phyloP scores from a whole-genome alignment of 345 rosid genomes.

The Heritiera littoralis region DNA sequence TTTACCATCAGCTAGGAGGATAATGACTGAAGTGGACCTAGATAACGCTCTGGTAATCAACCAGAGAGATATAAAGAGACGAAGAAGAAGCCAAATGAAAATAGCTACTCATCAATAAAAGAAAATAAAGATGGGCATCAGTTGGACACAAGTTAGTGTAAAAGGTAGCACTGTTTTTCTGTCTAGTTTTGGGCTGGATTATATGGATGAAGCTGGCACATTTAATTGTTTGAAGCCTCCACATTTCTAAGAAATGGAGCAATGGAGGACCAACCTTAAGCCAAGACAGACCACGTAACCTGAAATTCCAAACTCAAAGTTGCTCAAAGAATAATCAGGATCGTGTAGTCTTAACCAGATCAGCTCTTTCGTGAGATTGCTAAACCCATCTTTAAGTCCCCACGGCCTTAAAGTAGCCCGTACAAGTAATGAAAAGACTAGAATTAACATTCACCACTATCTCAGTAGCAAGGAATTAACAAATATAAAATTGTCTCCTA shows the following conservation, averaged over 20 bases:
- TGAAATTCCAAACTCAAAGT: not conserved
- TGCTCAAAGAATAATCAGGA: not conserved
- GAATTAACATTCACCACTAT: not conserved
- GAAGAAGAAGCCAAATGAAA: not conserved
- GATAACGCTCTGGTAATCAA: slow-evolving; percentile 11
- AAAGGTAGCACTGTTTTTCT: slow-evolving; percentile 14
- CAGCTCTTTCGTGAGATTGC: not conserved
- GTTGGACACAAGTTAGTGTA: not conserved
- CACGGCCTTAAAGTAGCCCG: not conserved
- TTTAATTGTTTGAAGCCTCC: slow-evolving; percentile 7
- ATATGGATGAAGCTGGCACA: slow-evolving; percentile 25
- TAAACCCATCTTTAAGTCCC: not conserved
- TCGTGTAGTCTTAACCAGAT: not conserved
- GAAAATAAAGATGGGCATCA: slow-evolving; percentile 12
- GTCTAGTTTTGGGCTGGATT: not conserved
- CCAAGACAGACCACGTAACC: slow-evolving; percentile 9
- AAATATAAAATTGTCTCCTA: no score
- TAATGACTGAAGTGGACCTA: not conserved
- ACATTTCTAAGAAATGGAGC: not conserved
- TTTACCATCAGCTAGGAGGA: not conserved
- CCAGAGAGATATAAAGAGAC: not conserved
- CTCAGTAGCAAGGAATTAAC: no score
- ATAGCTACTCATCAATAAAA: slow-evolving; percentile 27
- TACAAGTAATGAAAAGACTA: slow-evolving; percentile 11
- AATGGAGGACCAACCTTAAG: slow-evolving; percentile 22